Conservation (phyloP, 1,284 basidiomycete species). For the Grifola frondosa region DNA sequence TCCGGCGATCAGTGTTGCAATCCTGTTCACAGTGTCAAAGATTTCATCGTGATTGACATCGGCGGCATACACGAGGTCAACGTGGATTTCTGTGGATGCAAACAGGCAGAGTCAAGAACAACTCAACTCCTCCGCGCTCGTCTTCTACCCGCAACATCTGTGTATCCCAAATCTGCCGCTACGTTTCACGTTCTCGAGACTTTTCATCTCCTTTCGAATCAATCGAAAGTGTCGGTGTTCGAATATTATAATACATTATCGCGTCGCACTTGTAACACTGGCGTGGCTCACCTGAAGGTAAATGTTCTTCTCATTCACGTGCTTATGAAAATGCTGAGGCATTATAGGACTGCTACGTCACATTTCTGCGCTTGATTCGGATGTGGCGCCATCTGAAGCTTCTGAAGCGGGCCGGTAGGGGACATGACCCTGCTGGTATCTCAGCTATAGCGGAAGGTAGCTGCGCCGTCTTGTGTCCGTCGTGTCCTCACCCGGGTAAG, state of each 20-base stretch:
- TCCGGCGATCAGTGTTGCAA: slow-evolving; percentile 9
- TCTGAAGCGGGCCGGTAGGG: slow-evolving; percentile 25
- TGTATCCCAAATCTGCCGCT: slow-evolving; percentile 25
- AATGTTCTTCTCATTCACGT: no score
- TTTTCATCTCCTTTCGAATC: slow-evolving; percentile 22
- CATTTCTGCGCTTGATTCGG: slow-evolving; percentile 4
- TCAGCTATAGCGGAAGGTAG: slow-evolving; percentile 19
- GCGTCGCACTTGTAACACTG: slow-evolving; percentile 14
- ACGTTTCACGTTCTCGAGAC: slow-evolving; percentile 29
- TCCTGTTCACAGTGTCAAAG: no score
- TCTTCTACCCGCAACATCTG: slow-evolving; percentile 31
- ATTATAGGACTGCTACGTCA: slow-evolving; percentile 10
- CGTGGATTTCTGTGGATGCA: slow-evolving; percentile 35
- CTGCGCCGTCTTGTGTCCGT: slow-evolving; percentile 34
- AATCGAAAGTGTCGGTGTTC: slow-evolving; percentile 26
- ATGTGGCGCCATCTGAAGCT: slow-evolving; percentile 23
- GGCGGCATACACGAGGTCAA: slow-evolving; percentile 13
- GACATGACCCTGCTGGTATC: slow-evolving; percentile 16
- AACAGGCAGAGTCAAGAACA: not conserved
- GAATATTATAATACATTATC: slow-evolving; percentile 26
- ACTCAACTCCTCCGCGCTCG: slow-evolving; percentile 26
- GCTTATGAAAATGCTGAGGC: not conserved
- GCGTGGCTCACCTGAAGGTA: no score
- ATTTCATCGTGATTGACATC: not conserved
- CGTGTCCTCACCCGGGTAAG: slow-evolving; percentile 33